Evolutionary conservation across 192 early-diverging fungal species (phyloP), one percentile per base, ranked within the genome.

Genomic region (Lunasporangiospora selenospora): DNA sequence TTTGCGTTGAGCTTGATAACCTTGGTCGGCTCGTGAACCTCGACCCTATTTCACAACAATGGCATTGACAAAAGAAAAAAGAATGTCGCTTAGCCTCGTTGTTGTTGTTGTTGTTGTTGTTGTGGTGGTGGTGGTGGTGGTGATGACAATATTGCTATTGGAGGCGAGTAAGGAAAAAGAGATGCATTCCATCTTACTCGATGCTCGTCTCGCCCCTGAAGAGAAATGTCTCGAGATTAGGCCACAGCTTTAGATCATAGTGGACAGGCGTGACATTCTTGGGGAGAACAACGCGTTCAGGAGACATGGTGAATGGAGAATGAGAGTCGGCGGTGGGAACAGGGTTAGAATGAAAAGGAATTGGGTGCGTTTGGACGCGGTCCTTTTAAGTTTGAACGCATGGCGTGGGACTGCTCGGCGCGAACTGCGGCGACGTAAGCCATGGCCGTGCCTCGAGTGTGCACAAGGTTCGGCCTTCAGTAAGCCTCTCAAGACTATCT

Each of bases 191-290:
- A n/a, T 48, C 9, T 10, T 66, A 66, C 63, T 26, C 40, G 44
- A 70, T 70, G 27, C 58, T 24, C 24, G 43, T 58, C 23, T 60
- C 58, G 16, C 96, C 96, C 6, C 78, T 63, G 62, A 93, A 96
- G 9, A 83, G 83, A 62, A 94, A 93, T 18, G 84, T 79, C 19
- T 88, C 85, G 41, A 97, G 76, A 66, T 94, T 85, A 4, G 95
- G 95, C 19, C 82, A 84, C 21, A 97, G 67, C n/a, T 82, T 77
- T 30, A 96, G 69, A 48, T 83, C 81, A 77, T 97, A 97, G 75
- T 95, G 91, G 41, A 80, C 67, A 4, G 95, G 95, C 27, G 80
- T 87, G 45, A 95, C 90, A 58, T 85, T 93, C 58, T 83, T 89
- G 45, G 95, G 95, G 16, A 97, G 83, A 43, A 96, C 85, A 75